Conservation (phyloP, 495 filamentous ascomycete genomes). For the Usnea hakonensis region DNA sequence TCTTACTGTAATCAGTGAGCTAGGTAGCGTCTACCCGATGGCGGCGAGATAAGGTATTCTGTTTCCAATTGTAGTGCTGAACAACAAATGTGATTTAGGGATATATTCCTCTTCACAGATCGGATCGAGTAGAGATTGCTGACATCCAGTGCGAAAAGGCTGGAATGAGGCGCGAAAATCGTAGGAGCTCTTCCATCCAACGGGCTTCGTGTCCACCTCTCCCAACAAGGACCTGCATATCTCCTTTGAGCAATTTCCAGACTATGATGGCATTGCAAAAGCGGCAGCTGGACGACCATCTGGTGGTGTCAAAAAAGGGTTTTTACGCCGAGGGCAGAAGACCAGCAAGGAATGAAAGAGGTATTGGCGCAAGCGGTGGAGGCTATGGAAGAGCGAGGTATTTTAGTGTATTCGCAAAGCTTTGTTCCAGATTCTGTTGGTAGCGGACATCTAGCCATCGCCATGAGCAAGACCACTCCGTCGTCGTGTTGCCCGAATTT, state of each 20-base stretch:
- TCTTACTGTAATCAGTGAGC: constrained; percentile 29
- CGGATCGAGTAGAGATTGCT: neutral
- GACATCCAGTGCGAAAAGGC: neutral
- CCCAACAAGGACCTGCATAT: constrained; percentile 26
- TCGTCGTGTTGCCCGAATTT: too few species aligned
- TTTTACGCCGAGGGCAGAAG: neutral
- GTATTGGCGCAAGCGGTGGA: neutral
- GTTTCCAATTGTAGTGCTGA: constrained; percentile 32
- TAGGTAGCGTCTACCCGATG: constrained; percentile 30
- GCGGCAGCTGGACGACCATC: neutral
- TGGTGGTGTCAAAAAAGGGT: too few species aligned
- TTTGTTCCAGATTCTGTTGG: too few species aligned
- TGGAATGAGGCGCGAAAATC: constrained; percentile 33
- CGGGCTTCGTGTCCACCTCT: constrained; percentile 20
- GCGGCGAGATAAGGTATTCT: constrained; percentile 30
- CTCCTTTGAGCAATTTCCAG: constrained; percentile 18
- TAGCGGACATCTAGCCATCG: too few species aligned
- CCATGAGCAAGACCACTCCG: too few species aligned
- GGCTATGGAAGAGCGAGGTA: too few species aligned
- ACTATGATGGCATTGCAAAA: neutral
- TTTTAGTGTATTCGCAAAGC: too few species aligned
- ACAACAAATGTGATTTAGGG: constrained; percentile 18
- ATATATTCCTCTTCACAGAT: constrained; percentile 23
- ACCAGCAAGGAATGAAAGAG: neutral
- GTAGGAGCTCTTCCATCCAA: constrained; percentile 27